phyloP scores from a whole-genome alignment of 83 land plant genomes.

The Picea abies region DNA sequence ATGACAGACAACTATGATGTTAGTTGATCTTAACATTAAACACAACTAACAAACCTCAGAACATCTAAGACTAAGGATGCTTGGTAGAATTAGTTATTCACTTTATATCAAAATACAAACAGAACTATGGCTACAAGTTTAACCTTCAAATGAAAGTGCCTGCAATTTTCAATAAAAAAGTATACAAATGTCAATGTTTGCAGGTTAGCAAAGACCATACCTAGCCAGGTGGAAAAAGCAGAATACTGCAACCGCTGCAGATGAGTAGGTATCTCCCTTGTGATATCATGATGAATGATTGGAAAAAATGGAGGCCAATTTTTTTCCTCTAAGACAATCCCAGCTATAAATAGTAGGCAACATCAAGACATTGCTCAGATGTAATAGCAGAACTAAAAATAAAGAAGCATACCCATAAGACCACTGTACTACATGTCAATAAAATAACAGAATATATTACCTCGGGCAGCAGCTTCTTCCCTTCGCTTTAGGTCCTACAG shows the following conservation, averaged over 20 bases:
- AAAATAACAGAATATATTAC: slow-evolving; percentile 17
- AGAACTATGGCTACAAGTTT: neutral
- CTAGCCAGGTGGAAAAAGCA: slow-evolving; percentile 90
- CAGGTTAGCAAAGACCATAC: slow-evolving; percentile 32
- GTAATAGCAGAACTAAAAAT: neutral
- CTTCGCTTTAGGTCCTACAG: slow-evolving; percentile 80
- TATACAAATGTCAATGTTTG: neutral
- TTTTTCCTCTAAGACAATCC: slow-evolving; percentile 83
- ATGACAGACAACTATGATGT: no score
- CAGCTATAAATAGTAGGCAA: slow-evolving; percentile 64
- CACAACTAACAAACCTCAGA: no score
- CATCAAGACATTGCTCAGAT: neutral
- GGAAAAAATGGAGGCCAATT: slow-evolving; percentile 98
- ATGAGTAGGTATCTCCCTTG: slow-evolving; percentile 89
- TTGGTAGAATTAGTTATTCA: neutral
- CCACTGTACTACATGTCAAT: neutral
- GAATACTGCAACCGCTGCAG: slow-evolving; percentile 80
- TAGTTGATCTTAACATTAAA: no score
- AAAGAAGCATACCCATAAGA: neutral
- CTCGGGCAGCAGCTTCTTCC: slow-evolving; percentile 95
- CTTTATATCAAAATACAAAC: neutral
- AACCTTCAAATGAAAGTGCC: neutral
- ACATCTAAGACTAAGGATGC: neutral
- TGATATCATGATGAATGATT: slow-evolving; percentile 92
- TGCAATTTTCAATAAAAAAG: neutral